Evolutionary conservation across 192 early-diverging fungal species (phyloP).

Genomic region (Mortierella alpina): DNA sequence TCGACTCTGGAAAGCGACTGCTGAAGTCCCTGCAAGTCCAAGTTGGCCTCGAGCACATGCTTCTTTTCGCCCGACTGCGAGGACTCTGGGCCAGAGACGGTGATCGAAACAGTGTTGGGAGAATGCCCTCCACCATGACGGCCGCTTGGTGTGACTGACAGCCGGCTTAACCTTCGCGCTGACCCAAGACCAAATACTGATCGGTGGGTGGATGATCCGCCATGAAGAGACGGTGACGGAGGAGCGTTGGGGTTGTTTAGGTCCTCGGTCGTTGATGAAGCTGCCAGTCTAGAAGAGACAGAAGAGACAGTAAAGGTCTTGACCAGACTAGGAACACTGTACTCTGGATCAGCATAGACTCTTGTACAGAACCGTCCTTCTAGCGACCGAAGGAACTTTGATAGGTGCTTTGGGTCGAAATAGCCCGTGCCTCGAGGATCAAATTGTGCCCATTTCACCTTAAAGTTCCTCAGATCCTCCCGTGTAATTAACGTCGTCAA

Average conservation of each 20-base stretch:
- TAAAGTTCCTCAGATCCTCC: slow-evolving; percentile 70
- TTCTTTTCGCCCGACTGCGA: background rate
- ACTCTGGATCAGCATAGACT: slow-evolving; percentile 29
- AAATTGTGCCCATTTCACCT: slow-evolving; percentile 61
- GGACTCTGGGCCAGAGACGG: slow-evolving; percentile 13
- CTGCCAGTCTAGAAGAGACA: background rate
- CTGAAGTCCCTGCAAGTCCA: slow-evolving; percentile 34
- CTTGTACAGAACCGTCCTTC: slow-evolving; percentile 23
- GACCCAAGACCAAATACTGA: slow-evolving; percentile 4
- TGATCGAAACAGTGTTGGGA: slow-evolving; percentile 43
- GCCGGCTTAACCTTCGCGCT: slow-evolving; percentile 8
- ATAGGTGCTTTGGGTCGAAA: slow-evolving; percentile 58
- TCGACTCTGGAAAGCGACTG: slow-evolving; percentile 32
- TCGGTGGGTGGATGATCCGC: slow-evolving; percentile 11
- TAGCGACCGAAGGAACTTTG: slow-evolving; percentile 58
- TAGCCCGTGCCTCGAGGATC: slow-evolving; percentile 65
- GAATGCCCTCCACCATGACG: slow-evolving; percentile 39
- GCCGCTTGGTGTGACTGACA: slow-evolving; percentile 19
- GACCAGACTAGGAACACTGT: slow-evolving; percentile 26
- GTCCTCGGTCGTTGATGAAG: background rate
- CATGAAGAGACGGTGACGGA: slow-evolving; percentile 13
- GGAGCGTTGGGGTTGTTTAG: background rate
- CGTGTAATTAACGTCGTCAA: slow-evolving; percentile 64
- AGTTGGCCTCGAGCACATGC: background rate
- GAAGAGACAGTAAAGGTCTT: slow-evolving; percentile 10